phyloP scores from a whole-genome alignment of 305 asterid genomes.

The Plantago lanceolata region DNA sequence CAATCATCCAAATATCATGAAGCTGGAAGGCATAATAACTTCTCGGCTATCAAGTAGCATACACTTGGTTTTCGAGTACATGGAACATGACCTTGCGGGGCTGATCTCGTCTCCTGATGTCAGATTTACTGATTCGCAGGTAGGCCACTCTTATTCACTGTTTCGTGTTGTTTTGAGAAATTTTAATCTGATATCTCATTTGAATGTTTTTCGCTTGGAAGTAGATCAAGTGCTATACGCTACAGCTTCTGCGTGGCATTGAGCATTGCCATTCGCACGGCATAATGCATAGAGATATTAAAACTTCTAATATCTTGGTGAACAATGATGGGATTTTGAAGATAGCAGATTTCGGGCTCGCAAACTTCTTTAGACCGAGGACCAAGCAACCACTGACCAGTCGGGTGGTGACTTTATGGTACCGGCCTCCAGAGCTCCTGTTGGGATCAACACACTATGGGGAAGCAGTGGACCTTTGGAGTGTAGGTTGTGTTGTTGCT shows the following conservation, averaged over 20 bases:
- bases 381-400: constrained; percentile 64
- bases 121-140: constrained; percentile 84
- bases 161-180: background rate
- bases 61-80: constrained; percentile 82
- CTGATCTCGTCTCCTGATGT: constrained; percentile 63
- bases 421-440: constrained; percentile 84
- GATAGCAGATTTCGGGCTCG: constrained; percentile 88
- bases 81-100: constrained; percentile 94
- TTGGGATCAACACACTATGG: constrained; percentile 75
- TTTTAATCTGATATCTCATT: background rate
- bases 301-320: constrained; percentile 71
- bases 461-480: constrained; percentile 78
- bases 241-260: constrained; percentile 64
- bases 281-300: constrained; percentile 78
- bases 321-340: constrained; percentile 72
- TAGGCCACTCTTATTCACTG: constrained; percentile 12
- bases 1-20: constrained; percentile 84
- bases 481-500: constrained; percentile 86
- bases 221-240: constrained; percentile 78
- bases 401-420: constrained; percentile 90
- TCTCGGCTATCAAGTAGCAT: constrained; percentile 65
- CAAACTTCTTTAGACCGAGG: constrained; percentile 45
- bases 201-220: constrained; percentile 22
- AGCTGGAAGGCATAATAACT: constrained; percentile 77
- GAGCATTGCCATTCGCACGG: constrained; percentile 84